A percentile compares a stretch with the other conserved stretches of the same genome.
Evolutionary conservation across 1,284 basidiomycete species (phyloP).

Genomic region (Ganoderma resinaceum): DNA sequence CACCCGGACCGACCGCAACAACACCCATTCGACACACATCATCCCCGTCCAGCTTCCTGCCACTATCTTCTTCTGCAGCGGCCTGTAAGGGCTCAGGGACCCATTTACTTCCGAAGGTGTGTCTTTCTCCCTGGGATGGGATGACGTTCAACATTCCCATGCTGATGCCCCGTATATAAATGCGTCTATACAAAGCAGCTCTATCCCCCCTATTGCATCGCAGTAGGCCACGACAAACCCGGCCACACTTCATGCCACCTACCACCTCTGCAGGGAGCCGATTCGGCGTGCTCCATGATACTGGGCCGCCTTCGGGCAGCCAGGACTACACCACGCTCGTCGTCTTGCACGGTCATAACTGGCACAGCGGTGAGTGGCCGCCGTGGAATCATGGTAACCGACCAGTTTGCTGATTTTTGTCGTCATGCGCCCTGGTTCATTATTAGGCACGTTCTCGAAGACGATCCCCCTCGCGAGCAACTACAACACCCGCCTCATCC

Average conservation of each 20-base stretch:
- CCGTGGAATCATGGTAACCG: not conserved
- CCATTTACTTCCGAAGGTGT: too few relatives aligned
- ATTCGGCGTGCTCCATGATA: slow-evolving; percentile 8
- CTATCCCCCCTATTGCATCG: not conserved
- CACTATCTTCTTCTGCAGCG: too few relatives aligned
- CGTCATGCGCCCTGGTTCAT: not conserved
- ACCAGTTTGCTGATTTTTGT: not conserved
- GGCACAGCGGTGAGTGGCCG: slow-evolving; percentile 22
- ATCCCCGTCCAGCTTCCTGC: too few relatives aligned
- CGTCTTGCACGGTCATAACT: slow-evolving; percentile 23
- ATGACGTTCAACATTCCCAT: not conserved
- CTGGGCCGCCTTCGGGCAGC: slow-evolving; percentile 14
- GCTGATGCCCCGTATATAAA: not conserved
- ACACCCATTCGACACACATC: too few relatives aligned
- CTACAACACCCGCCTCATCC: slow-evolving; percentile 5
- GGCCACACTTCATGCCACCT: not conserved
- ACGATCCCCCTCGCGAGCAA: not conserved
- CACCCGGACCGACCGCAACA: too few relatives aligned
- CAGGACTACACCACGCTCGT: slow-evolving; percentile 23
- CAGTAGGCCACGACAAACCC: not conserved
- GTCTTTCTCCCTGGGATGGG: not conserved
- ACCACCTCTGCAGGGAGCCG: not conserved
- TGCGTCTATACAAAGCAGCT: not conserved
- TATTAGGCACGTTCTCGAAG: not conserved
- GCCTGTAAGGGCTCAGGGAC: too few relatives aligned